Conservation (phyloP, 306 rosid species). For the Sicyos edulis region DNA sequence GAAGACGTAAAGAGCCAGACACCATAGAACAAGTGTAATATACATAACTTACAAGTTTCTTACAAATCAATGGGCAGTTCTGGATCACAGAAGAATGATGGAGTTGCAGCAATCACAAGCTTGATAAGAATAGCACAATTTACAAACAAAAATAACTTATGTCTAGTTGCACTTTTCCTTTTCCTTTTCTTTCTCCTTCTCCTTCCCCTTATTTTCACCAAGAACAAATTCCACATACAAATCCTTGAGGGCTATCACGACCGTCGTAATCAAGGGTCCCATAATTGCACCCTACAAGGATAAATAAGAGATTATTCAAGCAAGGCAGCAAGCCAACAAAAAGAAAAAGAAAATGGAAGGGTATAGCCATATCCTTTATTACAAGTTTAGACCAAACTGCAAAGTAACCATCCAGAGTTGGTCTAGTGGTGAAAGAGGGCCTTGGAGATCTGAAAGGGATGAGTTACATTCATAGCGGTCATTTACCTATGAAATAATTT, state of each 20-base stretch:
- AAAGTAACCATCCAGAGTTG: too few relatives aligned
- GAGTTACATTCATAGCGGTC: too few relatives aligned
- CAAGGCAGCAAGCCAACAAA: neutral
- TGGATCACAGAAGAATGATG: too few relatives aligned
- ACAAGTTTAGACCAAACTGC: too few relatives aligned
- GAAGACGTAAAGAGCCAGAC: neutral
- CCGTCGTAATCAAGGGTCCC: conserved; percentile 97
- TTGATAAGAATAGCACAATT: too few relatives aligned
- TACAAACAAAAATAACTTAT: too few relatives aligned
- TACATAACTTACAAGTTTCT: conserved; percentile 16
- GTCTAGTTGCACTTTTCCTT: conserved; percentile 25
- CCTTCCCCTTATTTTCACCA: conserved; percentile 37
- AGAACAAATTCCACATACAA: conserved; percentile 84
- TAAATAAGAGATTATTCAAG: neutral
- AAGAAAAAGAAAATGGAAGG: too few relatives aligned
- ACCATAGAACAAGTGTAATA: neutral
- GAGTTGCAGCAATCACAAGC: too few relatives aligned
- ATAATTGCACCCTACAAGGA: conserved; percentile 77
- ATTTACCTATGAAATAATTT: too few relatives aligned
- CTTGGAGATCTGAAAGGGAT: too few relatives aligned
- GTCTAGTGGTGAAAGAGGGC: too few relatives aligned
- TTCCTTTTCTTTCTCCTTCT: conserved; percentile 16
- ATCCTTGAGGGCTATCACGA: conserved; percentile 83
- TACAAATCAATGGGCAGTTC: conserved; percentile 15
- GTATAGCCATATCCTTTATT: too few relatives aligned